Percentiles rank a stretch among this genome's conserved stretches.
phyloP scores from a whole-genome alignment of 805 yeast genomes.

The Barnettozyma wickerhamii region DNA sequence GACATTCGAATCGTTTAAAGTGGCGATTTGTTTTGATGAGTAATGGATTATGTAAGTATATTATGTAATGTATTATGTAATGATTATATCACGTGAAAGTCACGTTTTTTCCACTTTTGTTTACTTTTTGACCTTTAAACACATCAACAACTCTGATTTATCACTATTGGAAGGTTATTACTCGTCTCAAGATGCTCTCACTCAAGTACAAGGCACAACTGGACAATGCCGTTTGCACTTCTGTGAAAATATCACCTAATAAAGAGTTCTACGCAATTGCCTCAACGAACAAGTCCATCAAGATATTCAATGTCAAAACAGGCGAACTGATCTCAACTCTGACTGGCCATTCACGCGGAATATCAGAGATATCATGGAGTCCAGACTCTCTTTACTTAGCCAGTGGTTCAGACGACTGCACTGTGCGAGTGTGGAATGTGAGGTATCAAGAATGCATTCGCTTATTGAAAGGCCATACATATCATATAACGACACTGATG shows the following conservation, averaged over 20 bases:
- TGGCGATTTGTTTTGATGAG: constrained; percentile 1
- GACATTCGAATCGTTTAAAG: background rate
- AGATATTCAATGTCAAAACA: constrained; percentile 39
- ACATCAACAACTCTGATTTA: no score
- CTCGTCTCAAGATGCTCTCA: background rate
- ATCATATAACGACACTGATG: constrained; percentile 67
- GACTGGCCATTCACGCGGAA: constrained; percentile 62
- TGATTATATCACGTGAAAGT: background rate
- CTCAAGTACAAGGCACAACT: background rate
- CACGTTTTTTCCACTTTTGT: background rate
- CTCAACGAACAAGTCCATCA: constrained; percentile 54
- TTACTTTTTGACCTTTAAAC: background rate
- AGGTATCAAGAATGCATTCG: constrained; percentile 44
- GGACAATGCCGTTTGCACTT: constrained; percentile 26
- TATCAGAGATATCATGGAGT: constrained; percentile 75
- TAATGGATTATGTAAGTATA: background rate
- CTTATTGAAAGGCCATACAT: constrained; percentile 65
- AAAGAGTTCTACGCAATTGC: constrained; percentile 53
- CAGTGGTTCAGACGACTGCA: constrained; percentile 81
- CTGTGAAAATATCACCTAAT: constrained; percentile 58
- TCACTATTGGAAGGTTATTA: background rate
- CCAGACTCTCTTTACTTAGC: constrained; percentile 72
- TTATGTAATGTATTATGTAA: no score
- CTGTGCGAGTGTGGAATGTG: constrained; percentile 70
- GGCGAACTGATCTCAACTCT: constrained; percentile 32